Evolutionary conservation across 371 early-diverging fungal species (phyloP), one percentile per base, ranked within the genome.

Genomic region (Rhizopus sp.): DNA sequence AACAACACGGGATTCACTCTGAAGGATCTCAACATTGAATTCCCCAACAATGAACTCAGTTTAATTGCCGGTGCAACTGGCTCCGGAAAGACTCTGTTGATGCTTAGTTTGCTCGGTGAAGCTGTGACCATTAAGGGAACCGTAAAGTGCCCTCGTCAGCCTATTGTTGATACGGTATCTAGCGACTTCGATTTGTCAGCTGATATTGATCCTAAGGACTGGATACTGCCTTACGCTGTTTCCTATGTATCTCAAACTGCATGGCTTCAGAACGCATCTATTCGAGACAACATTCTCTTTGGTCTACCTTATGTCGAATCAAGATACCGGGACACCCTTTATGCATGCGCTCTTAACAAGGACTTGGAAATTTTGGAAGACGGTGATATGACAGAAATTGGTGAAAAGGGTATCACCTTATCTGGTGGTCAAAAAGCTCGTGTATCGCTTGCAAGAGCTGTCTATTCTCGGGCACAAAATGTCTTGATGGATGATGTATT

Each of bases 351-450:
- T 42, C 60, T 84, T 23, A 63, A 60, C 6, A 76, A 74, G n/a
- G 84, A 84, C 47, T 44, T 84, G n/a, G 60, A 64, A 1, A 69
- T 71, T 44, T 69, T 98, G 8, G 83, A 85, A 30, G 87, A 88
- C 50, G 96, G 95, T 34, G 98, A 98, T 64, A 53, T 77, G 69
- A 97, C 97, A 0, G 93, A 95, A 76, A 88, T 96, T 62, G 97
- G 97, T 15, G 96, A 95, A 69, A 87, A 87, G 42, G 91, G 91
- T 7, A 84, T 90, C 42, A 87, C 89, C 3, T 70, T 91, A 7
- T 85, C 86, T 10, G 91, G 90, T 53, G 90, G 91, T 16, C 91
- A 89, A 64, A 88, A 88, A 62, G 90, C 90, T 49, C 88, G 91
- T 64, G 88, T 94, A 7, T 77, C 89, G 0, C 68, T 94, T 35